phyloP scores from a whole-genome alignment of 768 basidiomycete genomes.

The Serendipita sp. region DNA sequence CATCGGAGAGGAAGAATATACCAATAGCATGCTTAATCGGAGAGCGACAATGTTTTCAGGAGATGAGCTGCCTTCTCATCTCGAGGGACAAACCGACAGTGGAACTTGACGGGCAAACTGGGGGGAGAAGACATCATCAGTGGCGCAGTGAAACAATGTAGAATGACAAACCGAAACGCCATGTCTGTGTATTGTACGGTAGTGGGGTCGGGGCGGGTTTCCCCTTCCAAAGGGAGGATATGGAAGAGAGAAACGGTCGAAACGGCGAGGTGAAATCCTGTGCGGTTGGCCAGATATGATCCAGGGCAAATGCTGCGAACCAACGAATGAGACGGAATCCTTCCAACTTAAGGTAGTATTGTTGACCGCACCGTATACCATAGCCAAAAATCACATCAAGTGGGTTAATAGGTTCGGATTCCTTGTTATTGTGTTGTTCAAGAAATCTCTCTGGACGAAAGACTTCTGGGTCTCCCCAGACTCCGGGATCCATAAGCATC shows the following conservation, averaged over 20 bases:
- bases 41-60: background rate
- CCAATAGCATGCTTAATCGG: too few relatives aligned
- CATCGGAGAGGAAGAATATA: too few relatives aligned
- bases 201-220: background rate
- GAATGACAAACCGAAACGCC: background rate
- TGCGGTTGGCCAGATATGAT: background rate
- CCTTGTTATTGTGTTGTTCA: background rate
- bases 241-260: too few relatives aligned
- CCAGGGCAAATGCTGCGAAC: background rate
- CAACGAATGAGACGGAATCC: background rate
- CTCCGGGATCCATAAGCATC: background rate
- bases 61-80: background rate
- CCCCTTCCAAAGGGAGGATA: background rate
- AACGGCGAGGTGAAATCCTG: background rate
- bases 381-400: background rate
- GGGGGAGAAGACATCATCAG: background rate
- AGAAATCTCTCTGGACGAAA: background rate
- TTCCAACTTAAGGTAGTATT: background rate
- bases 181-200: background rate
- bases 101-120: background rate
- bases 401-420: background rate
- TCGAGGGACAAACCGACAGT: background rate
- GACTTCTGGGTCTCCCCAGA: too few relatives aligned
- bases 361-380: background rate
- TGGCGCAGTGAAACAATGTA: background rate